These are phyloP conservation scores for Parachaetomium inaequale DNA, from an alignment of 495 filamentous ascomycete genomes.

Conservation along the genomic window DNA sequence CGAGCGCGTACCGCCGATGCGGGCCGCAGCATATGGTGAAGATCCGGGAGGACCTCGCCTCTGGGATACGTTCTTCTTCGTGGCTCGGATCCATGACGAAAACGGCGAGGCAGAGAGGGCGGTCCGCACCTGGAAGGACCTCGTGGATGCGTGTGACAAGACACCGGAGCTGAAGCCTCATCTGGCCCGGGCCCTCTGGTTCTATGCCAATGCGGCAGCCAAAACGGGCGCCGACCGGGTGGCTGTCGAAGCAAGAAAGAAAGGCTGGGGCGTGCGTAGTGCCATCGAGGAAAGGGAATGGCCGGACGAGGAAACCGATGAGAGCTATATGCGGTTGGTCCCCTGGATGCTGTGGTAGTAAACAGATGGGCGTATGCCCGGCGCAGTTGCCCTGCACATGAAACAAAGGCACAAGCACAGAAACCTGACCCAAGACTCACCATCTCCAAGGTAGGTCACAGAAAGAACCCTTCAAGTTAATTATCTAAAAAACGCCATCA, in stretches of 20 bases:
- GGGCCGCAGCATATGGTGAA: conserved; percentile 12
- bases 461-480: neutral
- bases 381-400: too few relatives aligned
- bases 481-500: conserved; percentile 26
- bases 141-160: conserved; percentile 15
- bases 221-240: conserved; percentile 19
- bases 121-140: conserved; percentile 10
- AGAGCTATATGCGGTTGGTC: conserved; percentile 17
- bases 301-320: conserved; percentile 21
- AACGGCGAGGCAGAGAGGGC: conserved; percentile 4
- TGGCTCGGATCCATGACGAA: conserved; percentile 16
- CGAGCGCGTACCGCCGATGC: conserved; percentile 12
- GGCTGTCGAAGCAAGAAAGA: neutral
- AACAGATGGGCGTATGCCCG: too few relatives aligned
- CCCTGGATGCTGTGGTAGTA: conserved; percentile 23
- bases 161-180: conserved; percentile 17
- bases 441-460: neutral
- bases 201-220: conserved; percentile 1
- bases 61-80: conserved; percentile 14
- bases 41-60: conserved; percentile 13
- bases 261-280: neutral
- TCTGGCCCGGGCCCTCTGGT: conserved; percentile 20
- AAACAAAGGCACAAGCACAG: too few relatives aligned
- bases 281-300: conserved; percentile 33
- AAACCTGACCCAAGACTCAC: too few relatives aligned